Percentiles rank a stretch among this genome's conserved stretches.
These are phyloP conservation scores for Nitzschia sp. DNA, from an alignment of 108 stramenopile genomes.

Conservation along the genomic window DNA sequence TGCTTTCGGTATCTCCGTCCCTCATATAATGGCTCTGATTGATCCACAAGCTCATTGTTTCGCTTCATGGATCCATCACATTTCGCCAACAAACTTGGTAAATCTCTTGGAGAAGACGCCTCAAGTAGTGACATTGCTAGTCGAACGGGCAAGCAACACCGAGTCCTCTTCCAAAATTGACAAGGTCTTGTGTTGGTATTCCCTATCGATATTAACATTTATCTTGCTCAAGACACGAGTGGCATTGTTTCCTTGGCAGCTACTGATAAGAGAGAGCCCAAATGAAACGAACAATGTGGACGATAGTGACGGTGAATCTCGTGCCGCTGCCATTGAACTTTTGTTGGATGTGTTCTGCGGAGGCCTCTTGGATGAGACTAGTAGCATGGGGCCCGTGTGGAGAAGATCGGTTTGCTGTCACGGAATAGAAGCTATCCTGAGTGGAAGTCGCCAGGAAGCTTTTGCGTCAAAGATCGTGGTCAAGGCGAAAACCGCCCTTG, in stretches of 20 bases:
- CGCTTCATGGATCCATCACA: slow-evolving; percentile 13
- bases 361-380: neutral
- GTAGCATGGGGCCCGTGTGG: neutral
- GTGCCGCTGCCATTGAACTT: neutral
- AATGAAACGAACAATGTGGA: neutral
- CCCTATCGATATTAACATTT: slow-evolving; percentile 12
- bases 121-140: neutral
- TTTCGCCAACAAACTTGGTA: slow-evolving; percentile 6
- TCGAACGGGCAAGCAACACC: neutral
- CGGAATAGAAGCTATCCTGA: slow-evolving; percentile 17
- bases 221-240: slow-evolving; percentile 17
- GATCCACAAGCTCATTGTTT: slow-evolving; percentile 31
- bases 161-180: too few species aligned
- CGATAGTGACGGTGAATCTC: neutral
- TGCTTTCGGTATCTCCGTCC: neutral
- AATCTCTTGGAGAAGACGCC: neutral
- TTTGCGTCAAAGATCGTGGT: too few species aligned
- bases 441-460: neutral
- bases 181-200: neutral
- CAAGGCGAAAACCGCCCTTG: too few species aligned
- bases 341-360: slow-evolving; percentile 18
- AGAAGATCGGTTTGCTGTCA: neutral
- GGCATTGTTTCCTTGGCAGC: slow-evolving; percentile 27
- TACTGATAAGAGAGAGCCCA: neutral
- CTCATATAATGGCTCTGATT: slow-evolving; percentile 20